These are phyloP conservation scores for Solanum appendiculatum DNA, from an alignment of 257 asterid species.

Conservation along the genomic window DNA sequence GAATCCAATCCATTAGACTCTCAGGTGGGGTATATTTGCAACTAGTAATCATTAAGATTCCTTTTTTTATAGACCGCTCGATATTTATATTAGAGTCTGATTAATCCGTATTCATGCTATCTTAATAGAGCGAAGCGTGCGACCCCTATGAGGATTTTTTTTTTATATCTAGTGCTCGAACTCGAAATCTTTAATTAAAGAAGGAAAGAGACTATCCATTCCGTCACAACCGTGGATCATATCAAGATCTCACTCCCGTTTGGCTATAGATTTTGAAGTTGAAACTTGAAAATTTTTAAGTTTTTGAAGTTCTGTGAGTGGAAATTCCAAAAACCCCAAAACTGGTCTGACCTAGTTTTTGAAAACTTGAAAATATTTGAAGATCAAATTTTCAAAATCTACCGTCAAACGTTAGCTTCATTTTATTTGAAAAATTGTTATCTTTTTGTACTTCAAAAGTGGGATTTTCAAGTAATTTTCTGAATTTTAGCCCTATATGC, in stretches of 20 bases:
- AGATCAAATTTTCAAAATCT: not conserved
- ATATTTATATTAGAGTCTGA: not conserved
- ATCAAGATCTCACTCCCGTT: not conserved
- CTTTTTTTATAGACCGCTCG: not conserved
- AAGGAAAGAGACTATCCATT: not conserved
- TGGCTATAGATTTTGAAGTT: no score
- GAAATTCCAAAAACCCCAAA: not conserved
- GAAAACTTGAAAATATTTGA: not conserved
- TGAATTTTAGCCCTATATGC: not conserved
- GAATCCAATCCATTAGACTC: conserved; percentile 85
- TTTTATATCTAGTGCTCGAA: not conserved
- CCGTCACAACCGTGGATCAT: not conserved
- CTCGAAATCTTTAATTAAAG: no score
- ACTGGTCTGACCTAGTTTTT: not conserved
- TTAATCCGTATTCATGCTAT: not conserved
- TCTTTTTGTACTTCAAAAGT: not conserved
- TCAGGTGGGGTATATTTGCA: conserved; percentile 32
- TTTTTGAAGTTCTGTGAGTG: not conserved
- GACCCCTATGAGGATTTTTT: not conserved
- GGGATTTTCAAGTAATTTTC: not conserved
- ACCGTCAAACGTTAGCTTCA: not conserved
- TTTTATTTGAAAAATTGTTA: not conserved
- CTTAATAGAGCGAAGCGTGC: not conserved
- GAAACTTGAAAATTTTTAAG: no score
- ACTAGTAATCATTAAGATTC: not conserved